These are phyloP conservation scores for Xylaria sp. DNA, from an alignment of 2,329 filamentous ascomycete species.

Conservation along the genomic window DNA sequence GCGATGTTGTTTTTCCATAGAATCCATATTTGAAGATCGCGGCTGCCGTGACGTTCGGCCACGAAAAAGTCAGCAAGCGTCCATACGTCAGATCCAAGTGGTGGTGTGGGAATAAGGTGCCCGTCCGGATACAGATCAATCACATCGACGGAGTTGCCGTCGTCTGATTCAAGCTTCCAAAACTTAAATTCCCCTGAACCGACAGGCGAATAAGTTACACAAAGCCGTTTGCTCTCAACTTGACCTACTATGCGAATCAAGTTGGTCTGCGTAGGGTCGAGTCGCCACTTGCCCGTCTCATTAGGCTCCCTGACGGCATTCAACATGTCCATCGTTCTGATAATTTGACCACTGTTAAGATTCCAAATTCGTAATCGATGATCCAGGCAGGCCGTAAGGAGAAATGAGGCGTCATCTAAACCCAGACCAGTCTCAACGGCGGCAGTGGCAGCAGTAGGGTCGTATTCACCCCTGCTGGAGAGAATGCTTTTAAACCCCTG, in stretches of 20 bases:
- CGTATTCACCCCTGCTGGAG: slow-evolving; percentile 70
- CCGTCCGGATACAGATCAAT: slow-evolving; percentile 75
- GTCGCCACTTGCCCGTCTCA: slow-evolving; percentile 76
- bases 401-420: slow-evolving; percentile 61
- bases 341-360: slow-evolving; percentile 79
- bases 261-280: slow-evolving; percentile 82
- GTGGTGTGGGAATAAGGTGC: slow-evolving; percentile 73
- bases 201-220: slow-evolving; percentile 88
- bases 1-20: slow-evolving; percentile 87
- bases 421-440: slow-evolving; percentile 64
- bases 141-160: slow-evolving; percentile 70
- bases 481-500: slow-evolving; percentile 73
- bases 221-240: slow-evolving; percentile 62
- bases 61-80: slow-evolving; percentile 80
- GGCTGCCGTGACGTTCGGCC: slow-evolving; percentile 62
- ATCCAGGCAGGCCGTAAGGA: slow-evolving; percentile 87
- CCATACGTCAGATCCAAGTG: slow-evolving; percentile 80
- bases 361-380: slow-evolving; percentile 93
- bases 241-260: slow-evolving; percentile 77
- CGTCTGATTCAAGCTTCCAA: slow-evolving; percentile 77
- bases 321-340: slow-evolving; percentile 81
- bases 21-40: slow-evolving; percentile 72
- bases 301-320: slow-evolving; percentile 72
- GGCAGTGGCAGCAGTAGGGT: slow-evolving; percentile 73
- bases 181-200: slow-evolving; percentile 94